Evolutionary conservation across 352 stramenopile species (phyloP), one percentile per base, ranked within the genome.

Genomic region (Plasmopara halstedii): DNA sequence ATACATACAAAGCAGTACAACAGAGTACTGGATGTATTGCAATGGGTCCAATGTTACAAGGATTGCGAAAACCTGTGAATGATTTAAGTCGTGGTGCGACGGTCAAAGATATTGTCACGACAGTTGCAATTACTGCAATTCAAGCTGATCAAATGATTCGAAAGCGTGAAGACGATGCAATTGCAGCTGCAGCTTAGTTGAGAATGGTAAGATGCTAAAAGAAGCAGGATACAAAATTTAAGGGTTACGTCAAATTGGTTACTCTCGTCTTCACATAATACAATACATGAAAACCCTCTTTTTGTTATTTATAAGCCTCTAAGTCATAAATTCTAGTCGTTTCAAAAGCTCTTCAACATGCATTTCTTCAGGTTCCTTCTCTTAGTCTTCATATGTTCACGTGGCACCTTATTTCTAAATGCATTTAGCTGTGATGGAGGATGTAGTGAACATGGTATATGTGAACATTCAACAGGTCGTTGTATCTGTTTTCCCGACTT

Each of bases 81-180:
- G 85, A 96, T 58, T 37, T 95, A 35, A 91, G 76, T 40, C 80
- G 83, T n/a, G 84, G 84, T 14, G 79, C 81, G 4, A 89, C 73
- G 5, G 84, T 95, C 29, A 90, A 91, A 46, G 86, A 96, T 50
- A 95, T 96, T 41, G 79, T 95, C 22, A 93, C 85, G 42, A 96
- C 86, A 6, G 72, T 93, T 42, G 85, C 80, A 20, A 83, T 95
- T 53, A 96, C 83, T 15, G 75, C 80, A 11, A 89, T 95, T 42
- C 83, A 95, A 61, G 81, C 78, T 13, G 70, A 88, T 41, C 74
- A 89, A 42, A 69, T 73, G 42, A 69, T 73, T 20, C 26, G 42
- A 34, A 72, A 72, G 33, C 57, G 57, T 2, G 46, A 66, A 20
- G 46, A 25, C 47, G 46, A 6, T 35, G 44, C 51, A 21, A 43